Percentiles rank a stretch among this genome's conserved stretches.
phyloP scores from a whole-genome alignment of 495 filamentous ascomycete species.

The Penicillium simplicissimum region DNA sequence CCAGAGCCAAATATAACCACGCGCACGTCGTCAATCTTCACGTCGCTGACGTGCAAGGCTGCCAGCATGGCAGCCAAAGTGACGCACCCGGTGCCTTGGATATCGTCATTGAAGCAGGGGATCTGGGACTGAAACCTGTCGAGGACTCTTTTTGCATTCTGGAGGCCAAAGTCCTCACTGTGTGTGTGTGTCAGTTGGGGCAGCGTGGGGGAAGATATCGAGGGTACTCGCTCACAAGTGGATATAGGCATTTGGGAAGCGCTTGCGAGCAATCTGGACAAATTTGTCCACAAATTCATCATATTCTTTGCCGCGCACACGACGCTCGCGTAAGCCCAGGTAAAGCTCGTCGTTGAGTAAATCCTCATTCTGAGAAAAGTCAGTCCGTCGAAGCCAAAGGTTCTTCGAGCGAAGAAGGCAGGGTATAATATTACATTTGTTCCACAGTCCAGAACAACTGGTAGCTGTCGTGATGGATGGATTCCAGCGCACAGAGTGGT shows the following conservation, averaged over 20 bases:
- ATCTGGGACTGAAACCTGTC: conserved; percentile 71
- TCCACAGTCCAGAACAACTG: conserved; percentile 85
- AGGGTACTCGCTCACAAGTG: conserved; percentile 59
- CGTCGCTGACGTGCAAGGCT: conserved; percentile 65
- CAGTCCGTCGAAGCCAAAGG: not conserved
- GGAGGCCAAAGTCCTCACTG: conserved; percentile 60
- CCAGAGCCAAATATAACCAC: conserved; percentile 80
- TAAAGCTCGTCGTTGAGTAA: conserved; percentile 81
- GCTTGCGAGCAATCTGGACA: conserved; percentile 62
- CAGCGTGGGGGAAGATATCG: not conserved
- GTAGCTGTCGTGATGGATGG: conserved; percentile 74
- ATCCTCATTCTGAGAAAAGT: conserved; percentile 58
- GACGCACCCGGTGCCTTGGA: conserved; percentile 87
- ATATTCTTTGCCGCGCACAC: conserved; percentile 71
- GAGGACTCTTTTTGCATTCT: conserved; percentile 65
- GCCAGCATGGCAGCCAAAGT: conserved; percentile 81
- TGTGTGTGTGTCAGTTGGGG: conserved; percentile 7
- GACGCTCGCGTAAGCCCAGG: conserved; percentile 67
- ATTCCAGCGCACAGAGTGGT: conserved; percentile 85
- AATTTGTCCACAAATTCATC: conserved; percentile 78
- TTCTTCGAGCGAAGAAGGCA: not conserved
- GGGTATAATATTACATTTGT: conserved; percentile 56
- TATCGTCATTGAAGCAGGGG: conserved; percentile 89
- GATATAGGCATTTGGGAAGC: conserved; percentile 79
- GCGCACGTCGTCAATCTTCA: conserved; percentile 65